Evolutionary conservation across 305 asterid species (phyloP).

Genomic region (Fraxinus dipetala): DNA sequence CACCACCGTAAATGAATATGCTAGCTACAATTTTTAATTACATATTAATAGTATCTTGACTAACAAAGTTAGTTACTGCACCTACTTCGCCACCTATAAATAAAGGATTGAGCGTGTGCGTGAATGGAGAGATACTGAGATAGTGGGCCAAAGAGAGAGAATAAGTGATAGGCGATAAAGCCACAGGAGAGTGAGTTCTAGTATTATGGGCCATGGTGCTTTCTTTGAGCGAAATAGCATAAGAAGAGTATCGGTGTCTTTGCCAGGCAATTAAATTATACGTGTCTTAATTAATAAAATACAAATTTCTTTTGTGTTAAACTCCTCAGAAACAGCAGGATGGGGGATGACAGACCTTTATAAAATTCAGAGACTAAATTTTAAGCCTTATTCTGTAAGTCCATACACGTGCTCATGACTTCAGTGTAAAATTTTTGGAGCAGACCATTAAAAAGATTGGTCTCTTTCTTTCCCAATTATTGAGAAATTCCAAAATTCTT

Average conservation of each 20-base stretch:
- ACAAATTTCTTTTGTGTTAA: background rate
- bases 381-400: constrained; percentile 8
- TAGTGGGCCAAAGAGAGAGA: background rate
- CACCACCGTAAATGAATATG: background rate
- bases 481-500: background rate
- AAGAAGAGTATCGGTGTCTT: background rate
- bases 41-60: background rate
- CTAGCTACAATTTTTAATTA: background rate
- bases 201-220: background rate
- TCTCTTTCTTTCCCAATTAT: constrained; percentile 1
- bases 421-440: constrained; percentile 1
- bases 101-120: background rate
- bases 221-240: background rate
- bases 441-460: background rate
- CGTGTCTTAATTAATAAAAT: background rate
- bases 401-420: constrained; percentile 1
- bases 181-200: background rate
- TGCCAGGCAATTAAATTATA: background rate
- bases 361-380: constrained; percentile 3
- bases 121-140: background rate
- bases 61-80: background rate
- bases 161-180: background rate
- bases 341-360: constrained; percentile 7
- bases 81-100: background rate
- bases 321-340: background rate